Conservation (phyloP, 441 rosid genomes). For the Syzygium syzygioides region DNA sequence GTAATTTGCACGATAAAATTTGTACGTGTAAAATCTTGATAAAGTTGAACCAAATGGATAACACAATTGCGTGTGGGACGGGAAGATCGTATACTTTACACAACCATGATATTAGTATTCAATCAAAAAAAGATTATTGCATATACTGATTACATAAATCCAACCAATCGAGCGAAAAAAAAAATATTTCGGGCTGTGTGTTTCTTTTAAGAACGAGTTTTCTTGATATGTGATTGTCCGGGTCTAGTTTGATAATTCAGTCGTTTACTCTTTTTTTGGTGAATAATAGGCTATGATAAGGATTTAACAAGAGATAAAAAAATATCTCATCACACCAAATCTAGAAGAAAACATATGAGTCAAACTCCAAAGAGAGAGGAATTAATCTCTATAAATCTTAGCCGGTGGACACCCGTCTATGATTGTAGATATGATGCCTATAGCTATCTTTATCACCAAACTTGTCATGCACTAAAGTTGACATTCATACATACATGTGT, state of each 20-base stretch:
- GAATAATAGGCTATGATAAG: neutral
- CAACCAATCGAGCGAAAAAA: neutral
- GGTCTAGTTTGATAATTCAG: neutral
- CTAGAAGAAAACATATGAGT: neutral
- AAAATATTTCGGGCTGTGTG: neutral
- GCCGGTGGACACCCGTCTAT: neutral
- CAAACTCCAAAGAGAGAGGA: neutral
- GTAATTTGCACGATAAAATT: neutral
- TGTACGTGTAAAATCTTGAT: neutral
- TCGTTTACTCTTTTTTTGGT: neutral
- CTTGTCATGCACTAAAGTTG: neutral
- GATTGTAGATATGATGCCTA: neutral
- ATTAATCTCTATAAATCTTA: neutral
- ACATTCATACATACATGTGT: neutral
- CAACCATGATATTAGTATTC: neutral
- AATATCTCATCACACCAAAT: slow-evolving; percentile 10
- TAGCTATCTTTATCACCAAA: neutral
- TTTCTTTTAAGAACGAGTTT: neutral
- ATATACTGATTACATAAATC: neutral
- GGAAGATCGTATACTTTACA: neutral
- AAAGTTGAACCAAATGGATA: neutral
- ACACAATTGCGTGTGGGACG: neutral
- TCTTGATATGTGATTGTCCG: neutral
- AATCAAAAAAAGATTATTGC: neutral
- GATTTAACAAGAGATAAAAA: slow-evolving; percentile 4